Evolutionary conservation across 805 yeast genomes (phyloP).

Genomic region (Yamadazyma insecticola): DNA sequence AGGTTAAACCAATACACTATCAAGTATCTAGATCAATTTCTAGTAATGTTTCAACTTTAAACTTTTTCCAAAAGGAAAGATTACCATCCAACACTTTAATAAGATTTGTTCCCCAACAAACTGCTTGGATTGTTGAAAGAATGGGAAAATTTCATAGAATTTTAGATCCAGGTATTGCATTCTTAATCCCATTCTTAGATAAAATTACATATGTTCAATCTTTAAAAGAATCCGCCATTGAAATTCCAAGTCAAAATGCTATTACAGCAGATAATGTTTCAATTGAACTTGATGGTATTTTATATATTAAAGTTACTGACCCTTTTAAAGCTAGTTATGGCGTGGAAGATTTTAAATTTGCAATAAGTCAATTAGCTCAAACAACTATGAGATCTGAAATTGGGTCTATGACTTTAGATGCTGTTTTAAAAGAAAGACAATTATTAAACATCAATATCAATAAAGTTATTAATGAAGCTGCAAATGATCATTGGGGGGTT

Average conservation of each 20-base stretch:
- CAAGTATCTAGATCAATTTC: too few species aligned
- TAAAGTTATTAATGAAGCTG: constrained; percentile 77
- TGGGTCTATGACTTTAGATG: constrained; percentile 76
- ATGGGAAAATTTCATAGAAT: constrained; percentile 76
- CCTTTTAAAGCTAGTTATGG: constrained; percentile 86
- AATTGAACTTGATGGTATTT: constrained; percentile 78
- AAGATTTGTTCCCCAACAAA: constrained; percentile 83
- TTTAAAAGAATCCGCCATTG: constrained; percentile 78
- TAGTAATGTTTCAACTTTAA: constrained; percentile 20
- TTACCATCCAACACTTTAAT: constrained; percentile 73
- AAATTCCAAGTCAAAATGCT: constrained; percentile 79
- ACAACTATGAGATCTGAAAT: constrained; percentile 89
- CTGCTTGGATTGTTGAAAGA: constrained; percentile 87
- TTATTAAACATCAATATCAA: constrained; percentile 69
- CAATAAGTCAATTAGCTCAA: constrained; percentile 80
- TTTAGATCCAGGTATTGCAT: constrained; percentile 72
- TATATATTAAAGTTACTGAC: constrained; percentile 72
- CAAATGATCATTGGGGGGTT: constrained; percentile 76
- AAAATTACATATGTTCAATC: constrained; percentile 78
- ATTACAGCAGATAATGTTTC: constrained; percentile 85
- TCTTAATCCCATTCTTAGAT: constrained; percentile 69
- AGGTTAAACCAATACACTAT: too few species aligned
- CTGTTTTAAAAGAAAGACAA: constrained; percentile 74
- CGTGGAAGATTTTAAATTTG: constrained; percentile 83
- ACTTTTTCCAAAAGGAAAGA: constrained; percentile 56